Conservation (phyloP, 2,329 filamentous ascomycete genomes). For the Penicillium corylophilum region DNA sequence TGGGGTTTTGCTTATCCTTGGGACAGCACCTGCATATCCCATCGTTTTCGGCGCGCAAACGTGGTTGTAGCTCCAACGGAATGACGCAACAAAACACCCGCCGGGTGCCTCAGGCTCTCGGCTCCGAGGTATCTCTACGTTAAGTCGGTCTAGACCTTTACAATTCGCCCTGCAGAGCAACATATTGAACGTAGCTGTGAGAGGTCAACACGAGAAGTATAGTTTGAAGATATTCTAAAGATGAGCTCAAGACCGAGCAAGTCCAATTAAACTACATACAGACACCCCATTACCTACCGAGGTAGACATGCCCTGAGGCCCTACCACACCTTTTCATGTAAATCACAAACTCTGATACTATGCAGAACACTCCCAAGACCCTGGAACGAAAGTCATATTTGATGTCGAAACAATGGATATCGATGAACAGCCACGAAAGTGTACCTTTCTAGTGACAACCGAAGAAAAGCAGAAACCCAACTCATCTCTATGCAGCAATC, state of each 20-base stretch:
- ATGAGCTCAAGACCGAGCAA: neutral
- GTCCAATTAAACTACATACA: neutral
- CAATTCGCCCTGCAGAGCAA: neutral
- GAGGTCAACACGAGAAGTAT: too few relatives aligned
- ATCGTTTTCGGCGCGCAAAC: slow-evolving; percentile 18
- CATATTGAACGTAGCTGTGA: neutral
- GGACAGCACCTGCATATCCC: slow-evolving; percentile 15
- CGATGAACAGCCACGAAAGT: slow-evolving; percentile 23
- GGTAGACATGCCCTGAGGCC: too few relatives aligned
- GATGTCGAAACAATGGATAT: slow-evolving; percentile 22
- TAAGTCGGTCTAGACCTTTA: neutral
- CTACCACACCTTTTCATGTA: too few relatives aligned
- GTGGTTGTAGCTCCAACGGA: slow-evolving; percentile 10
- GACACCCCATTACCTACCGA: too few relatives aligned
- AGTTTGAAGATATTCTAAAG: too few relatives aligned
- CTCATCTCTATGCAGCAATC: slow-evolving; percentile 35
- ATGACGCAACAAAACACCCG: slow-evolving; percentile 17
- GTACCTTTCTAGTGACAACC: slow-evolving; percentile 17
- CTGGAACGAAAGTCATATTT: slow-evolving; percentile 15
- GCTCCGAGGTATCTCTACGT: neutral
- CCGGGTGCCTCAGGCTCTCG: slow-evolving; percentile 13
- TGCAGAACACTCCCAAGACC: neutral
- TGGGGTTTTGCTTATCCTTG: neutral
- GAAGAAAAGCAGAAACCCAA: slow-evolving; percentile 11
- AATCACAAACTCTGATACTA: neutral